Evolutionary conservation across 1,284 basidiomycete genomes (phyloP).

Genomic region (Apiotrichum mycotoxinovorans): DNA sequence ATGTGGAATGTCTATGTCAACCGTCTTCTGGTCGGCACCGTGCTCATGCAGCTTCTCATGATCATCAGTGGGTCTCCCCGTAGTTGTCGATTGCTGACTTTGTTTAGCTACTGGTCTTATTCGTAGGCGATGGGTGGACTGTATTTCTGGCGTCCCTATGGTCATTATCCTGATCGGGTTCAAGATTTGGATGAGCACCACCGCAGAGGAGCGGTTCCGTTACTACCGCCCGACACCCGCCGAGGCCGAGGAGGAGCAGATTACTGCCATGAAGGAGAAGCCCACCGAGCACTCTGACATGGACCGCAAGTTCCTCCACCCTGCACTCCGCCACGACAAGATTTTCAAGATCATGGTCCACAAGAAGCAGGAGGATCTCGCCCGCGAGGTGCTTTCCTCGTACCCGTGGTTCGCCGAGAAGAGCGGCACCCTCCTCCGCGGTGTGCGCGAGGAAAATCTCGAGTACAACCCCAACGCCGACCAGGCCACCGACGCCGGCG

Average conservation of each 20-base stretch:
- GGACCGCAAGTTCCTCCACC: slow-evolving; percentile 54
- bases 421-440: slow-evolving; percentile 44
- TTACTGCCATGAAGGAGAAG: slow-evolving; percentile 34
- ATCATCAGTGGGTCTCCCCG: slow-evolving; percentile 64
- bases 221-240: slow-evolving; percentile 58
- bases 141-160: slow-evolving; percentile 60
- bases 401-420: slow-evolving; percentile 49
- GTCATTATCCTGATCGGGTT: slow-evolving; percentile 69
- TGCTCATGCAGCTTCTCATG: slow-evolving; percentile 83
- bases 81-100: slow-evolving; percentile 20
- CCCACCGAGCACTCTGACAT: slow-evolving; percentile 50
- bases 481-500: slow-evolving; percentile 29
- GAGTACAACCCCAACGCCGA: slow-evolving; percentile 48
- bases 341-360: slow-evolving; percentile 51
- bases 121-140: slow-evolving; percentile 62
- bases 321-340: slow-evolving; percentile 50
- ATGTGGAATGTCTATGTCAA: slow-evolving; percentile 91
- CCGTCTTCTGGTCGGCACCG: slow-evolving; percentile 66
- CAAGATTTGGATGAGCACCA: slow-evolving; percentile 73
- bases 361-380: slow-evolving; percentile 46
- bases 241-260: slow-evolving; percentile 46
- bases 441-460: slow-evolving; percentile 49
- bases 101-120: slow-evolving; percentile 59
- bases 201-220: slow-evolving; percentile 67
- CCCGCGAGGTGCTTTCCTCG: slow-evolving; percentile 41